phyloP scores from a whole-genome alignment of 1,284 basidiomycete genomes.

The Tetrapyrgos nigripes region DNA sequence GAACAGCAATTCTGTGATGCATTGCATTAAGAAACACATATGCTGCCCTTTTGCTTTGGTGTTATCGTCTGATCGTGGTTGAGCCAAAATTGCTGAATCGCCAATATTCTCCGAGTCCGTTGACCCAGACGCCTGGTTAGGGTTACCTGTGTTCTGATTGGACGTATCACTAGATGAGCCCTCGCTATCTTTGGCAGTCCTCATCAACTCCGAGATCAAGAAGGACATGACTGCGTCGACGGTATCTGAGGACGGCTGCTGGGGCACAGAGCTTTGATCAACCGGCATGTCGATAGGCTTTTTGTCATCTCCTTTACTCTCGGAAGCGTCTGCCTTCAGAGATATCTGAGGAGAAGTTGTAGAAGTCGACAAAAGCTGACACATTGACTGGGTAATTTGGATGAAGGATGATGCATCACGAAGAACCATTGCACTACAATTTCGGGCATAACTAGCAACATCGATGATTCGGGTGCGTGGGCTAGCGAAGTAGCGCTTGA shows the following conservation, averaged over 20 bases:
- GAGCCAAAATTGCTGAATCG: not conserved
- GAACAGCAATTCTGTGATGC: conserved; percentile 90
- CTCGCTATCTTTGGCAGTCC: conserved; percentile 55
- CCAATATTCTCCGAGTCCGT: not conserved
- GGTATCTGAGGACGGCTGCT: conserved; percentile 46
- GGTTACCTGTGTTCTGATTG: not conserved
- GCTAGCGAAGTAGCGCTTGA: conserved; percentile 79
- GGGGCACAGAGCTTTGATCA: conserved; percentile 47
- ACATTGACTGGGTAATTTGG: conserved; percentile 72
- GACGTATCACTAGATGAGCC: conserved; percentile 15
- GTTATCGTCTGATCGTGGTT: not conserved
- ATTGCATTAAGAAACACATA: conserved; percentile 90
- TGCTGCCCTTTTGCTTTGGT: conserved; percentile 58
- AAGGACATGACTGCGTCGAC: conserved; percentile 76
- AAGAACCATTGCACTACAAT: conserved; percentile 82
- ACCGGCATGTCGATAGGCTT: conserved; percentile 66
- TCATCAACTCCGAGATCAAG: conserved; percentile 76
- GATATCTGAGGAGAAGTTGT: conserved; percentile 68
- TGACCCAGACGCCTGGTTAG: not conserved
- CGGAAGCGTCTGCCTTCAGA: conserved; percentile 52
- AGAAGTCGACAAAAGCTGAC: conserved; percentile 74
- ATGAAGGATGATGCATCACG: conserved; percentile 86
- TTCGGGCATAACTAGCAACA: conserved; percentile 75
- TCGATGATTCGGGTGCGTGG: conserved; percentile 78
- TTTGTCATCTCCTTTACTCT: conserved; percentile 31